Evolutionary conservation across 768 basidiomycete genomes (phyloP).

Genomic region (Udeniomyces megalosporus): DNA sequence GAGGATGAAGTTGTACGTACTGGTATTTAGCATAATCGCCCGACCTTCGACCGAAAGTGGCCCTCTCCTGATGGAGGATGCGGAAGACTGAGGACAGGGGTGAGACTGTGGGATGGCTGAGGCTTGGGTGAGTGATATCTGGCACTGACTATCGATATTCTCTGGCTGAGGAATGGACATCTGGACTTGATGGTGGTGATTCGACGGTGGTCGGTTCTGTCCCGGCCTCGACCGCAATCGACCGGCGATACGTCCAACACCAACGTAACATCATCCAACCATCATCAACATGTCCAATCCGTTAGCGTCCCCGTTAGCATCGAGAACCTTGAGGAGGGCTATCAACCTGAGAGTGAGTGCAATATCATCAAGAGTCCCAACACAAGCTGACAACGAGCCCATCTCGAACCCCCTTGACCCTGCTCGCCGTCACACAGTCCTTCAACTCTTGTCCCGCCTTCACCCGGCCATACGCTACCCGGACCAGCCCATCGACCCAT

Average conservation of each 20-base stretch:
- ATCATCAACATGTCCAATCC: no score
- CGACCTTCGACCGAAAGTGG: slow-evolving; percentile 75
- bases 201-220: no score
- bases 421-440: not conserved
- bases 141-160: not conserved
- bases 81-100: slow-evolving; percentile 45
- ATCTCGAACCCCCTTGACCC: no score
- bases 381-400: no score
- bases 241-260: no score
- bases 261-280: no score
- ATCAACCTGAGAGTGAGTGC: no score
- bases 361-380: no score
- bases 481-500: not conserved
- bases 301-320: not conserved
- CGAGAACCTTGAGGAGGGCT: no score
- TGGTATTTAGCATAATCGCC: slow-evolving; percentile 75
- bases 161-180: not conserved
- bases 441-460: not conserved
- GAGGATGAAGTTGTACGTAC: slow-evolving; percentile 30
- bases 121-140: not conserved
- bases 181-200: not conserved
- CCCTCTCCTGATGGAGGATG: slow-evolving; percentile 74
- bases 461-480: not conserved
- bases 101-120: no score
- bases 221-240: no score